Evolutionary conservation across 257 asterid genomes (phyloP), one percentile per base, ranked within the genome.

Genomic region (Plantago ovata): DNA sequence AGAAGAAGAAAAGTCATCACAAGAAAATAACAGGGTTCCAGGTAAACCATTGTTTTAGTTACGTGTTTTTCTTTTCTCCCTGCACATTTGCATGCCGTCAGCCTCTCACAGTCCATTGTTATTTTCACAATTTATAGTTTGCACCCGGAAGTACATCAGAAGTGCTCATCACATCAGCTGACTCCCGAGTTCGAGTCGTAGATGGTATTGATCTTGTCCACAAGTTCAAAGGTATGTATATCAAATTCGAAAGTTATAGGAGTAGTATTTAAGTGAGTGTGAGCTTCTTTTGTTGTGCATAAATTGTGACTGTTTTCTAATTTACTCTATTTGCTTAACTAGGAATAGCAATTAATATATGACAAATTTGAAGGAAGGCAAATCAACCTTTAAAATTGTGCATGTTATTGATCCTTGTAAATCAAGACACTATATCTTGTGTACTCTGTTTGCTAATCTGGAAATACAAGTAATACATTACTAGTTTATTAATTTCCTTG

Each of bases 21-120:
- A 92, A 92, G 86, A 92, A 92, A 81, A 92, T 92, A 55, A 92
- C 98, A 19, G 98, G 98, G 63, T 88, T 92, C 75, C 95, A 92
- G 95, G 98, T 92, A 66, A 7, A n/a, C 32, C 42, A 36, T 36
- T 22, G 21, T 44, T 50, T 24, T 55, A 18, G 61, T 10, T 4
- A 9, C 9, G 49, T 39, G 38, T 0, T 19, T 39, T 38, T 38
- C n/a, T 36, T 40, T 19, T 56, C 24, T 11, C 36, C 7, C 7
- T 28, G 36, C 36, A 28, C 36, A 28, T 49, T 44, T 19, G 46
- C 22, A 51, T 66, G 56, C 46, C n/a, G n/a, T n/a, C n/a, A n/a
- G n/a, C n/a, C n/a, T 54, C 60, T 71, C 18, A 56, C 54, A 53
- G 49, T 60, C 9, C 11, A 7, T 48, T 65, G 58, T 24, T 36